These are phyloP conservation scores for Aureobasidium sp. DNA, from an alignment of 2,329 filamentous ascomycete genomes.

Conservation along the genomic window DNA sequence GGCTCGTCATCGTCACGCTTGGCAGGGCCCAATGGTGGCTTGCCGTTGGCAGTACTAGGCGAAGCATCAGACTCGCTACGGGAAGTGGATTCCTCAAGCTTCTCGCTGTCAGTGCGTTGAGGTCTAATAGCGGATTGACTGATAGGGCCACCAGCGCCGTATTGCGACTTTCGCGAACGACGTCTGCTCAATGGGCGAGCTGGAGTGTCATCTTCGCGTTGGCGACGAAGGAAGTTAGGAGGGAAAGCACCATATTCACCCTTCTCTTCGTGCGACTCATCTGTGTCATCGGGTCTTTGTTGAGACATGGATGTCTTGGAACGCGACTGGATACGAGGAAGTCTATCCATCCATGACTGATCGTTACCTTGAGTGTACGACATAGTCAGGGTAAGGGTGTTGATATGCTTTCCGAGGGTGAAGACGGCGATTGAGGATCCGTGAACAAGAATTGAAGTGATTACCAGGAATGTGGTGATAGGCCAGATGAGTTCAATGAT, in stretches of 20 bases:
- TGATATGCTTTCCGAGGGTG: slow-evolving; percentile 94
- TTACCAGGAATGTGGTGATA: slow-evolving; percentile 86
- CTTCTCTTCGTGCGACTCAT: slow-evolving; percentile 49
- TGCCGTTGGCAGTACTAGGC: slow-evolving; percentile 15
- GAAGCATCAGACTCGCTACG: slow-evolving; percentile 27
- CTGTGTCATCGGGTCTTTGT: slow-evolving; percentile 56
- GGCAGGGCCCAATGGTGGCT: slow-evolving; percentile 26
- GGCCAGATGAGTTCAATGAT: slow-evolving; percentile 89
- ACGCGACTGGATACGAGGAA: slow-evolving; percentile 75
- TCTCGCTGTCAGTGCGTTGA: background rate
- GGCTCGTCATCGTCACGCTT: slow-evolving; percentile 23
- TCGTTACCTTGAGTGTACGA: slow-evolving; percentile 89
- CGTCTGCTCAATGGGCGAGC: slow-evolving; percentile 59
- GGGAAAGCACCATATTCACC: slow-evolving; percentile 59
- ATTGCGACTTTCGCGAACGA: slow-evolving; percentile 53
- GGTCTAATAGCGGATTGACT: slow-evolving; percentile 85
- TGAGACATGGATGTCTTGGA: slow-evolving; percentile 69
- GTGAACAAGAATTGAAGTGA: slow-evolving; percentile 89
- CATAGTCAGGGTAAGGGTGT: slow-evolving; percentile 89
- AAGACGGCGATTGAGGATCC: slow-evolving; percentile 98
- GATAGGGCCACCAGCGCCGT: slow-evolving; percentile 78
- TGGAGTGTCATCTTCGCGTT: slow-evolving; percentile 62
- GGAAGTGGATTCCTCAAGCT: slow-evolving; percentile 21
- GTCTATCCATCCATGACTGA: slow-evolving; percentile 87
- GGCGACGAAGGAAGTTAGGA: slow-evolving; percentile 70